Evolutionary conservation across 2,329 filamentous ascomycete genomes (phyloP), one percentile per base, ranked within the genome.

Genomic region (Fusarium sp.): DNA sequence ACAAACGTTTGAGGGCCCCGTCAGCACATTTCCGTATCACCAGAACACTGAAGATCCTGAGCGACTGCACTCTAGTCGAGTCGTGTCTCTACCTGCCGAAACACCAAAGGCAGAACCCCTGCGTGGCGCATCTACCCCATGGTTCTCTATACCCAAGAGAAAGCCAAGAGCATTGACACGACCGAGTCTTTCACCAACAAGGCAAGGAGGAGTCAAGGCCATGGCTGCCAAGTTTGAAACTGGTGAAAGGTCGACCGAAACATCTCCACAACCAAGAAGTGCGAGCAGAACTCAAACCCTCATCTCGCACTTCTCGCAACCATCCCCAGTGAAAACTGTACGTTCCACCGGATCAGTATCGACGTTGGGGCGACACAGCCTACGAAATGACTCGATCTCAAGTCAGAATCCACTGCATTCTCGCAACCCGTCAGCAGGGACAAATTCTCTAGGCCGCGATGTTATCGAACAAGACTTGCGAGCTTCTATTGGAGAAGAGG

Each of bases 171-270:
- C 53, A 1, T 48, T 52, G 5, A 49, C 58, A 8, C 58, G 66
- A 4, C 69, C 72, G 36, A 72, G 63, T 15, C 50, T 72, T 36
- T 60, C 68, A 4, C 68, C 67, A 9, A 63, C 72, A 6, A 74
- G 56, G 22, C 66, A 57, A 61, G 72, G 74, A 20, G 75, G 78
- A 5, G 85, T 87, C 14, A 84, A 78, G 68, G 84, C 83, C 3
- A 86, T 88, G 79, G 82, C 85, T 6, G 85, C 85, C 36, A 80
- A 82, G 72, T 87, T 87, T 72, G 84, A 88, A 64, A 80, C 71
- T 9, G 70, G 72, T 15, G 62, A 69, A 9, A 31, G 36, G 40
- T 45, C 57, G 7, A 58, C 53, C 7, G 58, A 67, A 14, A 11
- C 46, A 24, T 58, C 62, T 5, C 52, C 59, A 18, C 40, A 34